Evolutionary conservation across 1,139 yeast species (phyloP), one percentile per base, ranked within the genome.

Genomic region (Scheffersomyces lignicola): DNA sequence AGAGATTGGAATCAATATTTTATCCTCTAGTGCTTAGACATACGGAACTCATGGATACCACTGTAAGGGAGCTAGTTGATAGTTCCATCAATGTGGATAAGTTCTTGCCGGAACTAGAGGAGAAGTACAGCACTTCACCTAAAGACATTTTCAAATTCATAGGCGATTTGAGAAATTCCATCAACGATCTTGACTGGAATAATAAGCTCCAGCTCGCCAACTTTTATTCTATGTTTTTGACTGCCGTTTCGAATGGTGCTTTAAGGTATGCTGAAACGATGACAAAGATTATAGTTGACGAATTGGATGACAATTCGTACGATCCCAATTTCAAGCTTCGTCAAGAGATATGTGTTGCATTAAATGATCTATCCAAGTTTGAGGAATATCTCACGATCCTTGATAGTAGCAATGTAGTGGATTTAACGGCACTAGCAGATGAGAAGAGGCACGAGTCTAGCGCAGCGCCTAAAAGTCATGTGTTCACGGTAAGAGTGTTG

Each of bases 361-460:
- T 88, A 36, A 86, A 86, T 54, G 80, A 88, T 48, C 54, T 88
- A 13, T 79, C 82, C 5, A 75, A 79, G 13, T 76, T 85, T 62
- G 70, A 78, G 58, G 56, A 64, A 2, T 76, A 78, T 43, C 57
- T 87, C 24, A 73, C 77, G 34, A 73, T 68, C 34, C 57, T 88
- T 29, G 96, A 86, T 15, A 26, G 11, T 5, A 14, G 6, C 8
- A 26, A 26, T 11, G 10, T 21, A 6, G 4, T 14, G 10, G 29
- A 26, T 5, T 8, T 26, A 14, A 10, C 13, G 5, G n/a, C 3
- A 4, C 18, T 26, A 6, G 7, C 18, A 5, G 10, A 12, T 3
- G 5, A 11, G 5, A n/a, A n/a, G n/a, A n/a, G n/a, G n/a, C n/a
- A n/a, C n/a, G 28, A 24, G 15, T 5, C 12, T 24, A 24, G 7